Evolutionary conservation across 192 early-diverging fungal species (phyloP), one percentile per base, ranked within the genome.

Genomic region (Allomyces macrogynus): DNA sequence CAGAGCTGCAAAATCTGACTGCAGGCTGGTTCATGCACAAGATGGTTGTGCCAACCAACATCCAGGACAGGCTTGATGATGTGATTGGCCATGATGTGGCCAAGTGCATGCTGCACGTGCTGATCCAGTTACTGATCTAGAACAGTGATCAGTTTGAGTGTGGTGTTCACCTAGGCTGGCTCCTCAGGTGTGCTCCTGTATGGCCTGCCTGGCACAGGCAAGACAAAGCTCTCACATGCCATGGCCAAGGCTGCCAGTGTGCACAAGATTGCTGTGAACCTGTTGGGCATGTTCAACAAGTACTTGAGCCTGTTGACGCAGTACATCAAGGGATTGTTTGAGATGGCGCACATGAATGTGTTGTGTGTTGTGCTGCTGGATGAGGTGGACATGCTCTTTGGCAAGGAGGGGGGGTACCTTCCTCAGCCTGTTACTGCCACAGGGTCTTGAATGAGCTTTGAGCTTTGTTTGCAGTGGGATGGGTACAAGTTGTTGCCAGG

Each of bases 401-500:
- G 85, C 18, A 75, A 83, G 84, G 78, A 65, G 76, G 81, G 32
- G n/a, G n/a, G n/a, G n/a, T n/a, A n/a, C n/a, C n/a, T n/a, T n/a
- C n/a, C n/a, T n/a, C n/a, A n/a, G n/a, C n/a, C n/a, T n/a, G n/a
- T n/a, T 83, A 74, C 73, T 84, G 84, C 60, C 83, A 82, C 61
- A 87, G 91, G 70, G 84, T 87, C 1, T 77, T 94, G 70, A 94
- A 93, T n/a, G n/a, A n/a, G n/a, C n/a, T n/a, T n/a, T 64, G 89
- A 97, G 74, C 92, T 98, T 66, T 96, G 96, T 92, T 80, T 85
- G 18, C 93, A 98, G 71, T 98, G 95, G 92, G 93, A 95, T 68
- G 93, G 93, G 5, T 70, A 89, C 43, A 78, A 73, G 43, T 78
- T 82, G 10, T 79, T 78, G 3, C 72, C 82, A 43, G 86, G 89